A percentile compares a stretch with the other conserved stretches of the same genome.
phyloP scores from a whole-genome alignment of 345 rosid genomes.

The Syzygium oleosum region DNA sequence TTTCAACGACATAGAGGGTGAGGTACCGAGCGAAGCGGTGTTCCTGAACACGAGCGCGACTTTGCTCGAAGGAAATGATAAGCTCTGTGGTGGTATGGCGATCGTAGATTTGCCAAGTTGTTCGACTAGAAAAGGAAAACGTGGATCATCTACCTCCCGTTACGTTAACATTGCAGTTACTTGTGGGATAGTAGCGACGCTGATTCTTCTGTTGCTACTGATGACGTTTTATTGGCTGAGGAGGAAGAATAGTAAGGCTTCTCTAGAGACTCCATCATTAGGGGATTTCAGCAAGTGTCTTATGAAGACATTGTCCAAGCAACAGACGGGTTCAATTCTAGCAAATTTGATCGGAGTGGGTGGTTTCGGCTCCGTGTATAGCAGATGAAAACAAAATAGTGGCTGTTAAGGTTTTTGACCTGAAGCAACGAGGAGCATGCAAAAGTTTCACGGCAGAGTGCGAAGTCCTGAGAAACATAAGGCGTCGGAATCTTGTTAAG shows the following conservation, averaged over 20 bases:
- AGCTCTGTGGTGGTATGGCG: background rate
- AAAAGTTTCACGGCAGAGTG: slow-evolving; percentile 15
- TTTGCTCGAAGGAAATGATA: background rate
- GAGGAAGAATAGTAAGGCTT: background rate
- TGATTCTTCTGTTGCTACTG: background rate
- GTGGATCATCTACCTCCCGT: background rate
- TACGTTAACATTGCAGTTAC: background rate
- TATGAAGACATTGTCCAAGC: background rate
- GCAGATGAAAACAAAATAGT: background rate
- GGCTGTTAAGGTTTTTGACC: slow-evolving; percentile 8
- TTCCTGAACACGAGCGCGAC: background rate
- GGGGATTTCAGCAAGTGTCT: background rate
- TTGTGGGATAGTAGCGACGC: background rate
- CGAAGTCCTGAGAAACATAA: background rate
- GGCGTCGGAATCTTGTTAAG: slow-evolving; percentile 13
- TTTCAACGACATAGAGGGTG: background rate
- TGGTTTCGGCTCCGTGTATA: slow-evolving; percentile 6
- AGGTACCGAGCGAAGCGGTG: background rate
- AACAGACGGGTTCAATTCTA: background rate
- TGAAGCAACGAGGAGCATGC: background rate
- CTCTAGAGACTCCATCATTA: background rate
- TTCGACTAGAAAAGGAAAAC: background rate
- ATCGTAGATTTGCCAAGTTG: background rate
- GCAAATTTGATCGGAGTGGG: background rate
- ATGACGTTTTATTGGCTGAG: background rate